These are phyloP conservation scores for Avena insularis DNA, from an alignment of 176 grass and related monocot genomes.

Conservation along the genomic window DNA sequence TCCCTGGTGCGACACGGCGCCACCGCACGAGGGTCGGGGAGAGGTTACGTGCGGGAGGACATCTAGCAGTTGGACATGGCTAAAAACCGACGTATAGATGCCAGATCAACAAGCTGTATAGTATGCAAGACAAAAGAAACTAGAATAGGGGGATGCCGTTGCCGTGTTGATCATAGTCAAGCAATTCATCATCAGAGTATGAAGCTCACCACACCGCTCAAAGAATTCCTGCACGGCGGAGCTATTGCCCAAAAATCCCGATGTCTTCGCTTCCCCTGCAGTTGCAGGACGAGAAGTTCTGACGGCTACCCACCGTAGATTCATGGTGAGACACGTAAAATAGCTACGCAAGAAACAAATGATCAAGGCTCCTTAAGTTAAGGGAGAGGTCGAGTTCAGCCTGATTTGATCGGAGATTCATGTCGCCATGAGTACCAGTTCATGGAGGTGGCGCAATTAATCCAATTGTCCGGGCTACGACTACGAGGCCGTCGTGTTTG, in stretches of 20 bases:
- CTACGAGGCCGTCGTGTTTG: constrained; percentile 31
- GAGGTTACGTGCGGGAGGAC: too few species aligned
- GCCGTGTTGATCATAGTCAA: neutral
- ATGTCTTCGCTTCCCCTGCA: constrained; percentile 30
- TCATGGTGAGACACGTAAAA: too few species aligned
- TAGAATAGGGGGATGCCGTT: neutral
- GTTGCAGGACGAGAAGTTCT: neutral
- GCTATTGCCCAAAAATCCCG: neutral
- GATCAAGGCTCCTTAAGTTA: constrained; percentile 41
- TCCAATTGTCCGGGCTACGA: constrained; percentile 2
- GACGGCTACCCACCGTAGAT: too few species aligned
- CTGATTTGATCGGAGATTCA: constrained; percentile 56
- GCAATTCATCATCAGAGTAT: constrained; percentile 10
- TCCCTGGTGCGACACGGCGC: too few species aligned
- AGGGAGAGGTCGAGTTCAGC: constrained; percentile 43
- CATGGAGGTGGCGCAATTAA: constrained; percentile 3
- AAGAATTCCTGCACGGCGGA: constrained; percentile 3
- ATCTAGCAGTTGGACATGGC: too few species aligned
- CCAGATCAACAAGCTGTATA: too few species aligned
- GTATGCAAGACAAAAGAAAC: neutral
- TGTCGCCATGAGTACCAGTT: constrained; percentile 44
- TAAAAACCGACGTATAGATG: too few species aligned
- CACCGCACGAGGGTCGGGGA: too few species aligned
- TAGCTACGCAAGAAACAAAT: too few species aligned
- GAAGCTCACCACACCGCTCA: neutral